Evolutionary conservation across 108 stramenopile species (phyloP), one percentile per base, ranked within the genome.

Genomic region (Aurantiochytrium sp.): DNA sequence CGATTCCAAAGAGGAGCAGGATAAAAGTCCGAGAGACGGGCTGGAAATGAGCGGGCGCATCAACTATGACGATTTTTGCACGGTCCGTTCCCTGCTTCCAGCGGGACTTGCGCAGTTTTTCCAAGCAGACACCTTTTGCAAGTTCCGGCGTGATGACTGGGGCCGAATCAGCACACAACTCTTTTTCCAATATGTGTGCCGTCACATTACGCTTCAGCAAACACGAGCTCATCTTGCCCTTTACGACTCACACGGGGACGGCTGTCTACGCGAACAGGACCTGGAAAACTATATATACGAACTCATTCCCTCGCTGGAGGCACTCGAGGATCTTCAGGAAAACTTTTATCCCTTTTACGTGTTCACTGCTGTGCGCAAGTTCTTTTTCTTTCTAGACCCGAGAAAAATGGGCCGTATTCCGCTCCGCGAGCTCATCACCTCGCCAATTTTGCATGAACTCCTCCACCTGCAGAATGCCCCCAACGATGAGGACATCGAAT

Each of bases 361-460:
- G 29, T 94, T 93, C 89, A 93, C 93, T 5, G 94, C 93, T 1
- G 93, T 93, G 12, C 88, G 94, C 12, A 57, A 92, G 83, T 92
- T 94, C 89, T 91, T 94, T 87, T 94, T 94, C 72, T 93, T 93
- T 91, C 90, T 94, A 23, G 94, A 93, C 60, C 89, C 92, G 29
- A 88, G 58, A 59, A 49, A 58, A 3, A 90, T 89, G 58, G 89
- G 92, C 8, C 83, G 90, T 29, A 89, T 94, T 45, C 25, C 88
- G 51, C 88, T 94, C 49, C 57, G 29, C 18, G 28, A 28, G 5
- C 91, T 94, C 55, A 87, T 88, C 18, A 44, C 88, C 47, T 91
- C 91, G 28, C 60, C 60, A 43, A 92, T 92, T 58, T 55, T 94
- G 25, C 87, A 73, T 23, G 89, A 91, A 60, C 44, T 92, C 10